phyloP scores from a whole-genome alignment of 208 protist species.

The Leishmania amazonensis region DNA sequence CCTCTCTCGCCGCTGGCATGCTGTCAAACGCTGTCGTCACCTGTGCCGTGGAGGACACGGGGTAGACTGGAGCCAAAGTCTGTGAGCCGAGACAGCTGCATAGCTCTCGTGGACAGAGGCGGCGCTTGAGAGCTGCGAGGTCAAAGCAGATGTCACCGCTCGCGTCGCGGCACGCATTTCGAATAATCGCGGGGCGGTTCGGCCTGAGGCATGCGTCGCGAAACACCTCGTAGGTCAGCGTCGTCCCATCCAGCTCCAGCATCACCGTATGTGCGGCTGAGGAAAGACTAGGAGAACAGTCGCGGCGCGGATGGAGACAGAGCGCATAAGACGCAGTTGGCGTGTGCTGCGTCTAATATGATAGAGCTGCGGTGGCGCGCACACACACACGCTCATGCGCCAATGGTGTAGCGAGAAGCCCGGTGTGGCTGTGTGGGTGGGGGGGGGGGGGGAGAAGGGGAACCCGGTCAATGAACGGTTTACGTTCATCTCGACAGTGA shows the following conservation, averaged over 20 bases:
- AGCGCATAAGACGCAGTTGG: neutral
- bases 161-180: conserved; percentile 20
- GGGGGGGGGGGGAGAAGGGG: neutral
- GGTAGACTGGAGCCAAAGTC: conserved; percentile 61
- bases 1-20: neutral
- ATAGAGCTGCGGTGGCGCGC: neutral
- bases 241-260: conserved; percentile 61
- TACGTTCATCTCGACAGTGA: neutral
- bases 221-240: conserved; percentile 70
- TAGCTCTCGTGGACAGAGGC: conserved; percentile 36
- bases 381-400: neutral
- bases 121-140: conserved; percentile 17
- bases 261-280: conserved; percentile 16
- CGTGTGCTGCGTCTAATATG: neutral
- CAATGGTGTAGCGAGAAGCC: neutral
- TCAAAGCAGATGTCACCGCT: conserved; percentile 26
- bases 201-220: conserved; percentile 55
- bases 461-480: too few species aligned
- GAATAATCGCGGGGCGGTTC: conserved; percentile 81
- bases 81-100: conserved; percentile 28
- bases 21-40: neutral
- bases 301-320: neutral
- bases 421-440: neutral
- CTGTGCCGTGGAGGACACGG: neutral
- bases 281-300: neutral